Base-by-base conservation (phyloP, 2,329 filamentous ascomycete genomes). In the Cordyceps fumosorosea region DNA sequence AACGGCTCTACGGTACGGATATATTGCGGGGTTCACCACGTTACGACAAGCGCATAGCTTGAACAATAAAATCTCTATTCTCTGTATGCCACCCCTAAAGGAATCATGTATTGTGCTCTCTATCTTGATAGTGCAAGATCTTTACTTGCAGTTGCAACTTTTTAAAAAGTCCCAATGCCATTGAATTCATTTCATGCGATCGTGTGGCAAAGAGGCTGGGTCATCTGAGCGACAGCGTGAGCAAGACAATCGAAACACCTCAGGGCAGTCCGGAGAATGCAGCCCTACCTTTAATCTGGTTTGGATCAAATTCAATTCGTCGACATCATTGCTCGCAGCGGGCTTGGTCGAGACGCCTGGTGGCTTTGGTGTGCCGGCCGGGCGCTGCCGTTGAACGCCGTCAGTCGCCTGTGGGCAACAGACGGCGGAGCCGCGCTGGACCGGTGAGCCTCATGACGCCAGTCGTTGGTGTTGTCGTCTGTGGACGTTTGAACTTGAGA, bases 291-390 rank as follows among this genome's bases (percentile, higher is more conserved):
- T 59, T 55, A 54, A 54, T 59, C 42, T 62, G 50, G 48, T 58
- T 52, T 48, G 58, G 37, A 66, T 71, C 64, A 68, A 73, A 73
- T 80, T 83, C 79, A 85, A 82, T 78, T 78, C 75, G 80, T 79
- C 81, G 79, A 85, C 84, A 83, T 86, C 77, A 86, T 81, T 78
- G 82, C 83, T 78, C 84, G 85, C 79, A 88, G 84, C 78, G 85
- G 85, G 78, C 85, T 88, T 69, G 84, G 85, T 73, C 80, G 83
- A 72, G 79, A 80, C 75, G 82, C 82, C 76, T 81, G 78, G 71
- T 80, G 74, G 68, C 69, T 72, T 68, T 72, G 66, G 70, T 75
- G 71, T 71, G 75, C 68, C 76, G 75, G 72, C 75, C 75, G 69
- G 77, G 77, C 70, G 71, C 77, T 71, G 75, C 77, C 71, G 75